phyloP scores from a whole-genome alignment of 2,329 filamentous ascomycete species.

The Orbilia brochopaga region DNA sequence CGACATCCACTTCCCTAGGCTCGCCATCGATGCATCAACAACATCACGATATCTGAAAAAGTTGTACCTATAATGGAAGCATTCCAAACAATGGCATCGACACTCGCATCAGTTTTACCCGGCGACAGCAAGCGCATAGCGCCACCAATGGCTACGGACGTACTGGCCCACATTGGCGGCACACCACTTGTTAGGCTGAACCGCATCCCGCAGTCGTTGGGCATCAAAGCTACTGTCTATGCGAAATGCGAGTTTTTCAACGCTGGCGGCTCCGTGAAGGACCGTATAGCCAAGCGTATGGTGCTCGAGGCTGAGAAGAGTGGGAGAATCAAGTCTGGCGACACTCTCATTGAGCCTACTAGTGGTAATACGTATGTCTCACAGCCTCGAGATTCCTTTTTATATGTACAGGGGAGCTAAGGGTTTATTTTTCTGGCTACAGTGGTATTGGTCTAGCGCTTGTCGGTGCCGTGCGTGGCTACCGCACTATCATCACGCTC shows the following conservation, averaged over 20 bases:
- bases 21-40: background rate
- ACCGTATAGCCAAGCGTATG: constrained; percentile 95
- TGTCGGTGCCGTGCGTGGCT: constrained; percentile 93
- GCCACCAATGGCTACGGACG: constrained; percentile 32
- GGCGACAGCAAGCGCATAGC: constrained; percentile 60
- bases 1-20: background rate
- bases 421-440: constrained; percentile 17
- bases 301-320: constrained; percentile 90
- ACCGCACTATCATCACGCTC: constrained; percentile 97
- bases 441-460: constrained; percentile 90
- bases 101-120: constrained; percentile 24
- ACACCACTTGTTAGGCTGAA: constrained; percentile 95
- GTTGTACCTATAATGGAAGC: constrained; percentile 24
- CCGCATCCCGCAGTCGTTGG: constrained; percentile 86
- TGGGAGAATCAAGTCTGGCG: constrained; percentile 93
- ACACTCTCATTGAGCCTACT: constrained; percentile 96
- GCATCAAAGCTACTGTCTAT: constrained; percentile 86
- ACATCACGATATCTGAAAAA: background rate
- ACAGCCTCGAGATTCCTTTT: background rate
- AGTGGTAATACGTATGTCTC: constrained; percentile 82
- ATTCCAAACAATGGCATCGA: constrained; percentile 41
- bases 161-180: constrained; percentile 71
- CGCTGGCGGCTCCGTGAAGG: constrained; percentile 90
- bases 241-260: constrained; percentile 94
- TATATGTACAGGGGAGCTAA: constrained; percentile 54